A percentile compares a stretch with the other conserved stretches of the same genome.
Evolutionary conservation across 495 filamentous ascomycete species (phyloP).

Genomic region (Talaromyces wortmannii): DNA sequence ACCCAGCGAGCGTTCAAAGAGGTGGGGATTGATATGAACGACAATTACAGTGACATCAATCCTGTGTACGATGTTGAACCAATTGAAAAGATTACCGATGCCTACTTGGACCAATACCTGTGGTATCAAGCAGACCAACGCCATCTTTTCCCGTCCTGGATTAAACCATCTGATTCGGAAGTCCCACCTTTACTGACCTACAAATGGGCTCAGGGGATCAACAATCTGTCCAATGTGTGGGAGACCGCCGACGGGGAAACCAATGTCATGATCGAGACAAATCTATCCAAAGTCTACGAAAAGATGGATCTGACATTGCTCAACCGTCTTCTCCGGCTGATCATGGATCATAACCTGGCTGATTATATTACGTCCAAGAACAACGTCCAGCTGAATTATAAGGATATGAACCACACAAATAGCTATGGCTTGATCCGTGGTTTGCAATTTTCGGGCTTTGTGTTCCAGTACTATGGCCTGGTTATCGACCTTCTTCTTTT

Average conservation of each 20-base stretch:
- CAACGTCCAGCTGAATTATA: conserved; percentile 98
- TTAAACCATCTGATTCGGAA: conserved; percentile 98
- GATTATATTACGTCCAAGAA: conserved; percentile 99
- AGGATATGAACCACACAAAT: conserved; percentile 99
- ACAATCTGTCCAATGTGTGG: conserved; percentile 98
- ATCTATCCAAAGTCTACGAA: conserved; percentile 97
- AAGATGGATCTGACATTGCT: conserved; percentile 97
- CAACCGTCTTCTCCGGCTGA: conserved; percentile 85
- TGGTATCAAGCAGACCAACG: conserved; percentile 99
- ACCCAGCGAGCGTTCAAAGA: conserved; percentile 99
- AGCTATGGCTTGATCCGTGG: conserved; percentile 98
- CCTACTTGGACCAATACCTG: conserved; percentile 96
- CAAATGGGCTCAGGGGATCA: conserved; percentile 99
- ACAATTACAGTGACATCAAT: conserved; percentile 98
- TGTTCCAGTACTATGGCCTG: conserved; percentile 98
- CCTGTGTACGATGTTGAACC: conserved; percentile 99
- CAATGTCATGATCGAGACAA: conserved; percentile 98
- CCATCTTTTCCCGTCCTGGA: conserved; percentile 97
- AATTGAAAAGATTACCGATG: conserved; percentile 99
- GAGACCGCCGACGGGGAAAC: conserved; percentile 92
- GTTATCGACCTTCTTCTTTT: conserved; percentile 92
- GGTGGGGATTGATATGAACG: conserved; percentile 99
- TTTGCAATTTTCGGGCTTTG: conserved; percentile 95
- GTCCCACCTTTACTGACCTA: conserved; percentile 95
- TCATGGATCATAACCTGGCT: conserved; percentile 99